Evolutionary conservation across 768 basidiomycete species (phyloP).

Genomic region (Boletus pseudopeckii): DNA sequence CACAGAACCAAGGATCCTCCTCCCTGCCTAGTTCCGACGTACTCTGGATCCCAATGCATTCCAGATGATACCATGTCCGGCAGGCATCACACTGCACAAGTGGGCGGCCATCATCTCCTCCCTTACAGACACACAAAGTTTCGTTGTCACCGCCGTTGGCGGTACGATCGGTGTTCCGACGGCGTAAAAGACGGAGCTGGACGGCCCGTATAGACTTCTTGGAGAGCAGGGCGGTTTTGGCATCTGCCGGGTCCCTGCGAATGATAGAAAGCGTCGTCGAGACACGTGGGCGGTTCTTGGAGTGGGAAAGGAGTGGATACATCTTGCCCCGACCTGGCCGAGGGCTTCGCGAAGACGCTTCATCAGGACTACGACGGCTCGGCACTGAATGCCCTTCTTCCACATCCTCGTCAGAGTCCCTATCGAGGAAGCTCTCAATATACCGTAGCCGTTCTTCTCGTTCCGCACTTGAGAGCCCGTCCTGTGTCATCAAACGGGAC

Average conservation of each 20-base stretch:
- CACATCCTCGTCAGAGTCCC: slow-evolving; percentile 58
- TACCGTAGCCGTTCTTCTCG: slow-evolving; percentile 58
- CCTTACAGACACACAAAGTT: slow-evolving; percentile 62
- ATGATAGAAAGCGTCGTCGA: slow-evolving; percentile 33
- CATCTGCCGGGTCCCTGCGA: slow-evolving; percentile 72
- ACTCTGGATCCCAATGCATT: slow-evolving; percentile 70
- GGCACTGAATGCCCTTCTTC: slow-evolving; percentile 24
- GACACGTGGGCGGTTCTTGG: slow-evolving; percentile 22
- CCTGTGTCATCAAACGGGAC: slow-evolving; percentile 52
- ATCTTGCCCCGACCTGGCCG: slow-evolving; percentile 54
- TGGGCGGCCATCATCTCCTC: slow-evolving; percentile 66
- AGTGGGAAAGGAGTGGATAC: slow-evolving; percentile 50
- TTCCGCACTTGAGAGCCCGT: slow-evolving; percentile 49
- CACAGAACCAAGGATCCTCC: slow-evolving; percentile 80
- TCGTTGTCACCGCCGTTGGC: slow-evolving; percentile 47
- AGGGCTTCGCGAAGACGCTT: slow-evolving; percentile 17
- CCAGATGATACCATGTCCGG: slow-evolving; percentile 76
- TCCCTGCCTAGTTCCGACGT: slow-evolving; percentile 66
- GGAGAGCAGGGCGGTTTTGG: slow-evolving; percentile 66
- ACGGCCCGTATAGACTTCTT: slow-evolving; percentile 66
- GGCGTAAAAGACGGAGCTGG: slow-evolving; percentile 44
- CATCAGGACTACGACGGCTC: slow-evolving; percentile 9
- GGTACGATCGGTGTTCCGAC: slow-evolving; percentile 35
- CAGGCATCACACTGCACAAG: slow-evolving; percentile 83
- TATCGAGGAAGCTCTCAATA: slow-evolving; percentile 70